A percentile compares a stretch with the other conserved stretches of the same genome.
Conservation (phyloP, 495 filamentous ascomycete genomes). For the Choiromyces venosus region DNA sequence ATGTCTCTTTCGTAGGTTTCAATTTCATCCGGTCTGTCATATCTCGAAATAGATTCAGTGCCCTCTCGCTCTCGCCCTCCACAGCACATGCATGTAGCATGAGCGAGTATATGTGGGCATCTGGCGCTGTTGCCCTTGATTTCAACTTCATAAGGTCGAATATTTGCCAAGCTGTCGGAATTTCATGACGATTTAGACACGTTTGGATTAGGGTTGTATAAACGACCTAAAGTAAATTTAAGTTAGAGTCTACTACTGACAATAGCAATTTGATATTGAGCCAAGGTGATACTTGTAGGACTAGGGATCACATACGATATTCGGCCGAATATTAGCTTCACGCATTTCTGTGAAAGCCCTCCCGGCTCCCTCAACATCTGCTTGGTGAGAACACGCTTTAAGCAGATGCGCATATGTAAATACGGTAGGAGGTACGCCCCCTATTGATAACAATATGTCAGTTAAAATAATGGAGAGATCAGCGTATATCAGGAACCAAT, state of each 20-base stretch:
- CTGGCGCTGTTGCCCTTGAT: slow-evolving; percentile 37
- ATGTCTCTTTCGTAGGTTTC: slow-evolving; percentile 26
- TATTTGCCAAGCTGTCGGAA: slow-evolving; percentile 38
- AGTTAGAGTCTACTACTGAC: neutral
- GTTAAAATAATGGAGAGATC: neutral
- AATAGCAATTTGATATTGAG: neutral
- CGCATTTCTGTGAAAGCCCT: slow-evolving; percentile 39
- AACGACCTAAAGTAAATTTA: slow-evolving; percentile 13
- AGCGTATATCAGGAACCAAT: neutral
- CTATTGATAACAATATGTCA: slow-evolving; percentile 22
- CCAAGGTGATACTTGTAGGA: neutral
- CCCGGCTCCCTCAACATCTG: slow-evolving; percentile 31
- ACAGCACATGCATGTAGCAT: slow-evolving; percentile 42
- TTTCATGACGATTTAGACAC: slow-evolving; percentile 31
- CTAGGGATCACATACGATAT: slow-evolving; percentile 16
- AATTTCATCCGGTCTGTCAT: slow-evolving; percentile 36
- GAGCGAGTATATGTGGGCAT: slow-evolving; percentile 27
- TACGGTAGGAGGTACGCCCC: slow-evolving; percentile 30
- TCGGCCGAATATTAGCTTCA: slow-evolving; percentile 26
- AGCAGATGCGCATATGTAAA: slow-evolving; percentile 38
- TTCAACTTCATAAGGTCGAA: slow-evolving; percentile 43
- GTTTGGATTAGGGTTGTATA: slow-evolving; percentile 42
- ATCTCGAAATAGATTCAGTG: slow-evolving; percentile 38
- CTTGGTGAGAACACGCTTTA: slow-evolving; percentile 35
- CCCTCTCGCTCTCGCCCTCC: slow-evolving; percentile 35